Percentiles rank a stretch among this genome's conserved stretches.
These are phyloP conservation scores for Penicillium lagena DNA, from an alignment of 495 filamentous ascomycete genomes.

Conservation along the genomic window DNA sequence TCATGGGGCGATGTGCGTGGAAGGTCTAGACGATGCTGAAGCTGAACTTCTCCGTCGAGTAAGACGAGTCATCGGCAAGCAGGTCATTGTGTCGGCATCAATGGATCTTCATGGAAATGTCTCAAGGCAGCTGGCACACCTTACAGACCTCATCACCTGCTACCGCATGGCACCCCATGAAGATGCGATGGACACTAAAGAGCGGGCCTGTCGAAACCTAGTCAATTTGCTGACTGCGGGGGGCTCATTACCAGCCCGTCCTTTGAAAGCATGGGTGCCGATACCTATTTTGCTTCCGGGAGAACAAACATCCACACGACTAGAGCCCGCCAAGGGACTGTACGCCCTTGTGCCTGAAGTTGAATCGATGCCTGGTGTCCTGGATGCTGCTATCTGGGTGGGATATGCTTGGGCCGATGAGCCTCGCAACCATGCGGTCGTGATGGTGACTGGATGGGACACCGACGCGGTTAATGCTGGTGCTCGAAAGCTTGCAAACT, in stretches of 20 bases:
- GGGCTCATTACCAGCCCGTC: constrained; percentile 9
- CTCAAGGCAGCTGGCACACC: constrained; percentile 42
- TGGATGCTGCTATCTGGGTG: constrained; percentile 54
- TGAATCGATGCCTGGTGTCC: constrained; percentile 30
- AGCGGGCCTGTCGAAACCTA: constrained; percentile 48
- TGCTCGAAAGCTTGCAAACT: constrained; percentile 39
- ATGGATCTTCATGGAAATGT: constrained; percentile 57
- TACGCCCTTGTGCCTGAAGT: constrained; percentile 43
- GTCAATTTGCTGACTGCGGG: constrained; percentile 27
- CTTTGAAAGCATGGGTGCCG: constrained; percentile 51
- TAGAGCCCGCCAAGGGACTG: constrained; percentile 48
- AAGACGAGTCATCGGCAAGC: constrained; percentile 37
- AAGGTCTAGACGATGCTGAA: constrained; percentile 45
- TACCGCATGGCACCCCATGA: constrained; percentile 52
- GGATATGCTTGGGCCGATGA: constrained; percentile 58
- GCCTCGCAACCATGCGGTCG: constrained; percentile 45
- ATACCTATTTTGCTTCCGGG: constrained; percentile 50
- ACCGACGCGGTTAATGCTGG: constrained; percentile 22
- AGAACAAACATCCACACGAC: constrained; percentile 52
- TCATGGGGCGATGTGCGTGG: constrained; percentile 53
- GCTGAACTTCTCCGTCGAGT: constrained; percentile 45
- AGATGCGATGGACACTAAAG: constrained; percentile 45
- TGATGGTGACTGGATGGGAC: constrained; percentile 49
- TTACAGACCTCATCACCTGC: constrained; percentile 48
- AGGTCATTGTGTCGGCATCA: constrained; percentile 47